A percentile compares a stretch with the other conserved stretches of the same genome.
phyloP scores from a whole-genome alignment of 306 rosid genomes.

The Quercus cerris region DNA sequence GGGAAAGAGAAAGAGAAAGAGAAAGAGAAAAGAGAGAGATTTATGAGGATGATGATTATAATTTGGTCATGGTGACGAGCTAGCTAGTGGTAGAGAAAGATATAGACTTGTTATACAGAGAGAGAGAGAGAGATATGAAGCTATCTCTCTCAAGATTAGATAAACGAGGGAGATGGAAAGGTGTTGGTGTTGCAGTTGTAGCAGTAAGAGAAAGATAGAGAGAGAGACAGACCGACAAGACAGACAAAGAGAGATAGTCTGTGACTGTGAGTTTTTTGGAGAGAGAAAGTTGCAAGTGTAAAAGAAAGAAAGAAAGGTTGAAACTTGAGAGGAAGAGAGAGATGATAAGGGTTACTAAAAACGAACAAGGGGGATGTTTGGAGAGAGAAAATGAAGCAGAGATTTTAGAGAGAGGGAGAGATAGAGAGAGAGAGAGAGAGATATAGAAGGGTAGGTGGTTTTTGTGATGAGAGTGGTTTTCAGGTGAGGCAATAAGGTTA shows the following conservation, averaged over 20 bases:
- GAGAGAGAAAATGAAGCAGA: not conserved
- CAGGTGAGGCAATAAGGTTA: conserved; percentile 12
- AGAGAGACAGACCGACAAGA: not conserved
- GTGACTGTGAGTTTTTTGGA: conserved; percentile 13
- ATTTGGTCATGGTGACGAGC: conserved; percentile 11
- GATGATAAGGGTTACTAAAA: conserved; percentile 19
- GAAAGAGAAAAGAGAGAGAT: not conserved
- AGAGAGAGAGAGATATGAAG: not conserved
- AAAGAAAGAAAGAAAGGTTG: not conserved
- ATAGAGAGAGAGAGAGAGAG: not conserved
- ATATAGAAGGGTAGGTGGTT: conserved; percentile 16
- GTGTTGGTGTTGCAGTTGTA: too few relatives aligned
- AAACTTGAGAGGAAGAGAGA: not conserved
- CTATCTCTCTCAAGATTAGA: too few relatives aligned
- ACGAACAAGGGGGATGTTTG: conserved; percentile 15
- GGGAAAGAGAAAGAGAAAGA: not conserved
- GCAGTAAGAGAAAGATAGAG: not conserved
- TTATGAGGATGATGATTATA: not conserved
- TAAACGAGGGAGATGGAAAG: too few relatives aligned
- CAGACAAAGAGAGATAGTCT: conserved; percentile 10
- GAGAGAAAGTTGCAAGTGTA: not conserved
- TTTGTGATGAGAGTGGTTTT: conserved; percentile 19
- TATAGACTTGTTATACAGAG: too few relatives aligned
- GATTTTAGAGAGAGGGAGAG: not conserved
- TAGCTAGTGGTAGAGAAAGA: not conserved